Evolutionary conservation across 2,329 filamentous ascomycete genomes (phyloP).

Genomic region (Ascochyta rabiei): DNA sequence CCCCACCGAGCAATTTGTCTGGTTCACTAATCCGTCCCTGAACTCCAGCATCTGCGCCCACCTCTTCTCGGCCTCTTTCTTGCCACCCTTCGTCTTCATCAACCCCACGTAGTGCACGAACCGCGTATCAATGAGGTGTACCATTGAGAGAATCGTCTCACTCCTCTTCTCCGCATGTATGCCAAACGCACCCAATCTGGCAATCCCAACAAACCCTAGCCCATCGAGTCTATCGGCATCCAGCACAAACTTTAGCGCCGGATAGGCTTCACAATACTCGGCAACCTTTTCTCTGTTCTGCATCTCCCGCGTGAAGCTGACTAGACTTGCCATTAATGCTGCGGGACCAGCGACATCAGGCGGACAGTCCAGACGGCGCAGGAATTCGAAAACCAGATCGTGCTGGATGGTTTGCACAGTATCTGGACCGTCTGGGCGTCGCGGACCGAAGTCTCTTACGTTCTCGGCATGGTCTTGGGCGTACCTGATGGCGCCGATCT

Average conservation of each 20-base stretch:
- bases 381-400: slow-evolving; percentile 55
- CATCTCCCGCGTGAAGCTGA: slow-evolving; percentile 78
- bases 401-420: slow-evolving; percentile 52
- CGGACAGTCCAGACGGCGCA: slow-evolving; percentile 63
- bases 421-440: background rate
- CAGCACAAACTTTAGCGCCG: slow-evolving; percentile 82
- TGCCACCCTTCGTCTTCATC: slow-evolving; percentile 31
- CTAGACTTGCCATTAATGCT: slow-evolving; percentile 72
- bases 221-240: slow-evolving; percentile 89
- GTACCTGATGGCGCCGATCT: slow-evolving; percentile 84
- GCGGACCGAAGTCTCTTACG: slow-evolving; percentile 34
- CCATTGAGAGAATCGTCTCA: slow-evolving; percentile 40
- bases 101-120: slow-evolving; percentile 14
- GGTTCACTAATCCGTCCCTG: slow-evolving; percentile 5
- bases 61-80: slow-evolving; percentile 20
- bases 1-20: slow-evolving; percentile 19
- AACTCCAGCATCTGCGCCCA: slow-evolving; percentile 23
- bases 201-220: slow-evolving; percentile 82
- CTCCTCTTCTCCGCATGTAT: slow-evolving; percentile 57
- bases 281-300: slow-evolving; percentile 63
- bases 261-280: slow-evolving; percentile 59
- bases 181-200: slow-evolving; percentile 74
- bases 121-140: slow-evolving; percentile 18
- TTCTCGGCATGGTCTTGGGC: slow-evolving; percentile 19
- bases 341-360: slow-evolving; percentile 67